phyloP scores from a whole-genome alignment of 768 basidiomycete genomes.

The Lactarius deliciosus region DNA sequence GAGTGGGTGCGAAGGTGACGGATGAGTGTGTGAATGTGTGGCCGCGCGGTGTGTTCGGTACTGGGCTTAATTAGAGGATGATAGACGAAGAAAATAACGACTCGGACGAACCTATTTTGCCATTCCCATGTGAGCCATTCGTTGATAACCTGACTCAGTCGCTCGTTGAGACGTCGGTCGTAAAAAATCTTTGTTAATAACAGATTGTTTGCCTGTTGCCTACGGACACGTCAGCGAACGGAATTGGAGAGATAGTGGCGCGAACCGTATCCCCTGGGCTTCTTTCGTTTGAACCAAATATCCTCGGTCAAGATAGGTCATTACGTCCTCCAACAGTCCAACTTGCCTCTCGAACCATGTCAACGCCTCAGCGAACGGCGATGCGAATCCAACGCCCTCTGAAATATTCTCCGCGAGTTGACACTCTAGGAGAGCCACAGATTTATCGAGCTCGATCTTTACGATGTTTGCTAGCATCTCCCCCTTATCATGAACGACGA shows the following conservation, averaged over 20 bases:
- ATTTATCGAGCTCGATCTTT: constrained; percentile 59
- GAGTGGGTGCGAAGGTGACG: constrained; percentile 55
- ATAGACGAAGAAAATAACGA: neutral
- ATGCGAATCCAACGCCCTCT: constrained; percentile 54
- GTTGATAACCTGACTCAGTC: constrained; percentile 1
- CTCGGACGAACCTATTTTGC: constrained; percentile 23
- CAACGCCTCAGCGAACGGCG: constrained; percentile 53
- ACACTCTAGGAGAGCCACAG: constrained; percentile 42
- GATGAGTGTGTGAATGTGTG: constrained; percentile 51
- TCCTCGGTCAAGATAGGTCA: constrained; percentile 15
- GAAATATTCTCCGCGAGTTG: constrained; percentile 37
- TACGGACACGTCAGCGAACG: constrained; percentile 7
- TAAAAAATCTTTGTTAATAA: constrained; percentile 21
- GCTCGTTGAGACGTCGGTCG: constrained; percentile 4
- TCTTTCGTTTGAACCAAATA: constrained; percentile 13
- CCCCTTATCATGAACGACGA: constrained; percentile 53
- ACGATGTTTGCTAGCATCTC: constrained; percentile 59
- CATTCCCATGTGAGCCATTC: constrained; percentile 30
- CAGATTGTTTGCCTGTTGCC: constrained; percentile 20
- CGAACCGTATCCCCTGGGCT: constrained; percentile 43
- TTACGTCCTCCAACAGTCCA: constrained; percentile 38
- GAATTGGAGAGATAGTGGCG: neutral
- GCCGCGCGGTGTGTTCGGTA: constrained; percentile 41
- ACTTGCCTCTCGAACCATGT: constrained; percentile 65
- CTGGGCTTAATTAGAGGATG: constrained; percentile 33